Conservation (phyloP, 2,329 filamentous ascomycete genomes). For the Xylaria sp. region DNA sequence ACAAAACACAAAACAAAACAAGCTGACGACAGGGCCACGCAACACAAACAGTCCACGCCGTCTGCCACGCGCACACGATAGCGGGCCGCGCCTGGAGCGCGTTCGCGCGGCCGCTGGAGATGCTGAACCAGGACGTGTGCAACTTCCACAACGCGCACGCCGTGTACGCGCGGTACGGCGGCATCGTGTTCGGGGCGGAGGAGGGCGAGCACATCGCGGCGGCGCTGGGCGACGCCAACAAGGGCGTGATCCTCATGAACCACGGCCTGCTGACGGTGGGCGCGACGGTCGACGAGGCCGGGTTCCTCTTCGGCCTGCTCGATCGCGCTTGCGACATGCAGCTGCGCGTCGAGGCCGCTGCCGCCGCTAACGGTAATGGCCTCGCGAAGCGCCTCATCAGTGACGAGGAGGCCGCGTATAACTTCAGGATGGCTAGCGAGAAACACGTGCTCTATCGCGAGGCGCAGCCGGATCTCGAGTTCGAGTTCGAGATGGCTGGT, state of each 20-base stretch:
- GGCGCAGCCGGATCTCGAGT: conserved; percentile 50
- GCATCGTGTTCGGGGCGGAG: conserved; percentile 66
- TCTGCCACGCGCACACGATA: conserved; percentile 75
- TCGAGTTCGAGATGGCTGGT: conserved; percentile 47
- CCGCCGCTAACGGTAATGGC: conserved; percentile 48
- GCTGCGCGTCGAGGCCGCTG: conserved; percentile 73
- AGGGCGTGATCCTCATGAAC: conserved; percentile 68
- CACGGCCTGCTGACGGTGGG: conserved; percentile 79
- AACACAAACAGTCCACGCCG: conserved; percentile 62
- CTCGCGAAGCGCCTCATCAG: conserved; percentile 55
- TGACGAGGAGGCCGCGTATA: conserved; percentile 56
- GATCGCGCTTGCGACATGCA: conserved; percentile 77
- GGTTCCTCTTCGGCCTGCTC: conserved; percentile 72
- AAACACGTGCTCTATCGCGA: conserved; percentile 48
- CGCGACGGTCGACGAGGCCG: conserved; percentile 77
- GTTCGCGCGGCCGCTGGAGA: conserved; percentile 73
- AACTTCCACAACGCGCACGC: conserved; percentile 72
- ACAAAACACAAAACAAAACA: background rate
- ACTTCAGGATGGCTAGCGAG: conserved; percentile 53
- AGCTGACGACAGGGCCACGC: conserved; percentile 50
- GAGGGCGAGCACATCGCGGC: conserved; percentile 73
- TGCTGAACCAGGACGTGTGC: conserved; percentile 75
- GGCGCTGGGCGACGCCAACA: conserved; percentile 67
- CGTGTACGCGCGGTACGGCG: conserved; percentile 68
- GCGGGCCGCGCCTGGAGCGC: conserved; percentile 74